A percentile compares a stretch with the other conserved stretches of the same genome.
phyloP scores from a whole-genome alignment of 2,329 filamentous ascomycete genomes.

The Trichoderma koningiopsis region DNA sequence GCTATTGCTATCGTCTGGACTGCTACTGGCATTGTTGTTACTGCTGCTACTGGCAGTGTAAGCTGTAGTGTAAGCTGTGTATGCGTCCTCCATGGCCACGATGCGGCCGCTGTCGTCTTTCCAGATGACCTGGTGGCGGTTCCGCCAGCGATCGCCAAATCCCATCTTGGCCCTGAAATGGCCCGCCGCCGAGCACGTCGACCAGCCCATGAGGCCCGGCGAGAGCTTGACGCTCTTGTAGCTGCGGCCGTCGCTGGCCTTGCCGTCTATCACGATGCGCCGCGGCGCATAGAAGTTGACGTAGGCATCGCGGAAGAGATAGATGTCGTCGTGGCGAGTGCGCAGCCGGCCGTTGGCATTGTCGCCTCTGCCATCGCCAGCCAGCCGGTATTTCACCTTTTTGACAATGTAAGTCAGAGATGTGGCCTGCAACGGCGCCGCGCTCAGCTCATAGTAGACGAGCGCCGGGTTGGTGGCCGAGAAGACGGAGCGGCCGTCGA shows the following conservation, averaged over 20 bases:
- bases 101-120: conserved; percentile 20
- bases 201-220: conserved; percentile 15
- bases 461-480: conserved; percentile 19
- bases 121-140: conserved; percentile 20
- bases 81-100: conserved; percentile 20
- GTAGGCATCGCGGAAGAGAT: conserved; percentile 21
- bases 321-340: conserved; percentile 17
- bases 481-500: conserved; percentile 15
- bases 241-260: conserved; percentile 14
- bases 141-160: conserved; percentile 13
- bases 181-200: conserved; percentile 9
- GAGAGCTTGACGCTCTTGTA: conserved; percentile 19
- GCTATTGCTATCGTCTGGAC: neutral
- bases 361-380: neutral
- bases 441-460: conserved; percentile 21
- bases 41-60: neutral
- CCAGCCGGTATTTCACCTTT: conserved; percentile 22
- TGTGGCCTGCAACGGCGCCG: conserved; percentile 8
- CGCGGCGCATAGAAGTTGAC: conserved; percentile 20
- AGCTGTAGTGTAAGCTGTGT: neutral
- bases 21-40: neutral
- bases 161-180: conserved; percentile 17
- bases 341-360: neutral
- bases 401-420: conserved; percentile 19
- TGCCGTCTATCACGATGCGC: conserved; percentile 21